phyloP scores from a whole-genome alignment of 345 rosid genomes.

The Sisymbrium altissimum region DNA sequence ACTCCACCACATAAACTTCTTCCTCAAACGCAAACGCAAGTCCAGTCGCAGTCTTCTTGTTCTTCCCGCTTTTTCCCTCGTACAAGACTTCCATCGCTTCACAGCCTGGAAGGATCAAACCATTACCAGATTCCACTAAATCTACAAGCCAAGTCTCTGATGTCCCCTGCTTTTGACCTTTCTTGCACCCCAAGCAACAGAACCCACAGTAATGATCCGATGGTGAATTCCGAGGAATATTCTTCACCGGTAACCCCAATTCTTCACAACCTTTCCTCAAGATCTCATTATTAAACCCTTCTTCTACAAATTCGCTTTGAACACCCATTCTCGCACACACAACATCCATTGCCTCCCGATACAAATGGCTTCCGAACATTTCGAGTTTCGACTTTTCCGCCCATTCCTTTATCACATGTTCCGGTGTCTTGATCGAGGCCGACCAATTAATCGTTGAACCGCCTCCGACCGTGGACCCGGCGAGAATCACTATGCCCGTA shows the following conservation, averaged over 20 bases:
- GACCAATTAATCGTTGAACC: constrained; percentile 90
- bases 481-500: constrained; percentile 51
- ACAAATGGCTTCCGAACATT: constrained; percentile 54
- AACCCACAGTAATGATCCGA: constrained; percentile 79
- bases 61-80: constrained; percentile 22
- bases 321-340: constrained; percentile 81
- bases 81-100: constrained; percentile 55
- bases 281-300: constrained; percentile 60
- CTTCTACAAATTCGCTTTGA: constrained; percentile 53
- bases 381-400: constrained; percentile 37
- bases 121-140: constrained; percentile 62
- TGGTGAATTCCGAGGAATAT: constrained; percentile 61
- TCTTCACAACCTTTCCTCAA: constrained; percentile 73
- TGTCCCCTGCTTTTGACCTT: constrained; percentile 71
- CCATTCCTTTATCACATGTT: constrained; percentile 77
- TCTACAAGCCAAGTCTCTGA: constrained; percentile 90
- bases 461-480: constrained; percentile 85
- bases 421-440: constrained; percentile 69
- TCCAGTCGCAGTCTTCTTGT: constrained; percentile 42
- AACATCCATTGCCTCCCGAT: constrained; percentile 57
- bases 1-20: constrained; percentile 49
- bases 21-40: constrained; percentile 55
- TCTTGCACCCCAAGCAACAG: constrained; percentile 82
- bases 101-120: constrained; percentile 65
- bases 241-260: constrained; percentile 53